A percentile compares a stretch with the other conserved stretches of the same genome.
Conservation (phyloP, 2,329 filamentous ascomycete genomes). For the Sporothrix mexicana region DNA sequence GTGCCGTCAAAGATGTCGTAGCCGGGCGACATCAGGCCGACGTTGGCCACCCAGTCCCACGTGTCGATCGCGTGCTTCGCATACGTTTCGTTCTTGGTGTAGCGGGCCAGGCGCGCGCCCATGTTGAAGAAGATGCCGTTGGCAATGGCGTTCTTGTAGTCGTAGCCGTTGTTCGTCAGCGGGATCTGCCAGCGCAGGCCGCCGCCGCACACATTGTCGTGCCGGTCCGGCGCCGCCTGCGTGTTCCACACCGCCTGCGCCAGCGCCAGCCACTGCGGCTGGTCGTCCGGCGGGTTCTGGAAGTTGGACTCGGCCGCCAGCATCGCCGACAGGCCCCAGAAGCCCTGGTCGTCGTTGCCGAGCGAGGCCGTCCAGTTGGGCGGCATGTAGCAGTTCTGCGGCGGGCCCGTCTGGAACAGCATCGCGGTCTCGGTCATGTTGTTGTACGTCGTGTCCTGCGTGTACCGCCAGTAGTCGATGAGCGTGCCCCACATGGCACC, state of each 20-base stretch:
- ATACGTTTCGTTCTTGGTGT: conserved; percentile 79
- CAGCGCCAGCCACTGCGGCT: conserved; percentile 72
- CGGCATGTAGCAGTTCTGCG: conserved; percentile 77
- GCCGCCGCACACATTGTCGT: conserved; percentile 78
- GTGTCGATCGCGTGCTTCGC: conserved; percentile 75
- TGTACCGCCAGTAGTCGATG: conserved; percentile 75
- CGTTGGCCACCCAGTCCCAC: conserved; percentile 70
- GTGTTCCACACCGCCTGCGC: conserved; percentile 83
- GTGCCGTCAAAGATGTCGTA: conserved; percentile 70
- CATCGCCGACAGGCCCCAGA: conserved; percentile 75
- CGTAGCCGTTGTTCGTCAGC: conserved; percentile 78
- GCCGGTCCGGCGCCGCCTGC: conserved; percentile 59
- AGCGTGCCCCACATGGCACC: conserved; percentile 74
- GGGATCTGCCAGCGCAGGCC: conserved; percentile 87
- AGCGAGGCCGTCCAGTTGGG: conserved; percentile 67
- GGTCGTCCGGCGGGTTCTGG: conserved; percentile 59
- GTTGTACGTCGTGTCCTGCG: conserved; percentile 69
- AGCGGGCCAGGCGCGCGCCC: conserved; percentile 66
- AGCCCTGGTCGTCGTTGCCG: conserved; percentile 78
- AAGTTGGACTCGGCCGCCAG: conserved; percentile 73
- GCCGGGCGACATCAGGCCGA: conserved; percentile 62
- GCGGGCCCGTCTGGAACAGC: conserved; percentile 72
- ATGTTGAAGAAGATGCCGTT: conserved; percentile 60
- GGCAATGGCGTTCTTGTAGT: conserved; percentile 66
- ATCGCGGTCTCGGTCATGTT: conserved; percentile 69